These are phyloP conservation scores for Colletotrichum tropicicola DNA, from an alignment of 2,329 filamentous ascomycete species.

Conservation along the genomic window DNA sequence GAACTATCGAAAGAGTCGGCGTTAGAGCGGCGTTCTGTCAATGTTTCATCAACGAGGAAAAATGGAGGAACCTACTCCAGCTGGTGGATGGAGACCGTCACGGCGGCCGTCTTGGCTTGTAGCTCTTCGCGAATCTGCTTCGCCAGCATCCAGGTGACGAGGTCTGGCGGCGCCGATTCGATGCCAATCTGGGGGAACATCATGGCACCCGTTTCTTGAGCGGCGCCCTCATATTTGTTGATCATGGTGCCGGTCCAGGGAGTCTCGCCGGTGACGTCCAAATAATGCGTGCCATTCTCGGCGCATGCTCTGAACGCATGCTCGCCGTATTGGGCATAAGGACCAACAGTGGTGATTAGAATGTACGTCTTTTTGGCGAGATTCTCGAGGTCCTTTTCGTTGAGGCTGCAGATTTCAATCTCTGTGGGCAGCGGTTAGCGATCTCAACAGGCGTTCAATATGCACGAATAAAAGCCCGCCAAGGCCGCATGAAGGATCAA, in stretches of 20 bases:
- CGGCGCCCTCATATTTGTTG: slow-evolving; percentile 62
- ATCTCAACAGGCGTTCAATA: not conserved
- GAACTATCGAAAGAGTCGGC: slow-evolving; percentile 42
- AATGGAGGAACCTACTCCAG: slow-evolving; percentile 44
- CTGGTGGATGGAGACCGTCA: slow-evolving; percentile 59
- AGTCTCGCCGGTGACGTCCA: slow-evolving; percentile 70
- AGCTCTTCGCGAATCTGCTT: slow-evolving; percentile 59
- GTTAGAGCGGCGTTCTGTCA: slow-evolving; percentile 11
- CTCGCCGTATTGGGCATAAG: slow-evolving; percentile 66
- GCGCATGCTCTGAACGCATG: slow-evolving; percentile 69
- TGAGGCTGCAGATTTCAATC: slow-evolving; percentile 62
- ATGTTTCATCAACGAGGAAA: not conserved
- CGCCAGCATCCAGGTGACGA: slow-evolving; percentile 64
- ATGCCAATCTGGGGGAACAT: slow-evolving; percentile 70
- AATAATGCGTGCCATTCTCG: slow-evolving; percentile 69
- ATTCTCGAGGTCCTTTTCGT: slow-evolving; percentile 52
- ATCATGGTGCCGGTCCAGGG: slow-evolving; percentile 69
- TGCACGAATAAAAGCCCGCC: not conserved
- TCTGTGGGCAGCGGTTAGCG: slow-evolving; percentile 39
- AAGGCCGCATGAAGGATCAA: slow-evolving; percentile 7
- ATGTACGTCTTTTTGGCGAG: slow-evolving; percentile 66
- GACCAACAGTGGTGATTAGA: slow-evolving; percentile 68
- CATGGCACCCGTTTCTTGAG: slow-evolving; percentile 63
- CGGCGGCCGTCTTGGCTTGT: slow-evolving; percentile 59
- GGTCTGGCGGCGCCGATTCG: slow-evolving; percentile 70